These are phyloP conservation scores for Pseudogymnoascus sp. DNA, from an alignment of 2,329 filamentous ascomycete species.

Conservation along the genomic window DNA sequence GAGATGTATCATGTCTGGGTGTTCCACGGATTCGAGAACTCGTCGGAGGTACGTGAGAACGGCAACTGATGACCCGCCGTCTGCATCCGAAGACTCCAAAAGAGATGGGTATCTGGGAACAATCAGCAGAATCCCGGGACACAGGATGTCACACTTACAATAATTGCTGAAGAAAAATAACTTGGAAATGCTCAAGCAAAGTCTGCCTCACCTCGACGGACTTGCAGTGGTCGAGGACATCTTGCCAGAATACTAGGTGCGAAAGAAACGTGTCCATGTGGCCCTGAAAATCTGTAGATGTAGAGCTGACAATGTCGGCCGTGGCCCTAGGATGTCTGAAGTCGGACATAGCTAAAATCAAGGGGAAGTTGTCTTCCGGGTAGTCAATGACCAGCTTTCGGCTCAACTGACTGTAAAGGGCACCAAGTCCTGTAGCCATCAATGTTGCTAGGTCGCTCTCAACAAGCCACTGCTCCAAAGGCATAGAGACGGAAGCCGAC, in stretches of 20 bases:
- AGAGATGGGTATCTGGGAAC: constrained; percentile 75
- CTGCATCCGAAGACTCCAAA: constrained; percentile 91
- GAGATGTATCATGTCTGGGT: constrained; percentile 88
- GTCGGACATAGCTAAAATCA: constrained; percentile 82
- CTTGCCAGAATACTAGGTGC: constrained; percentile 95
- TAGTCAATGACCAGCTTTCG: constrained; percentile 77
- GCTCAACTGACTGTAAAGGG: constrained; percentile 56
- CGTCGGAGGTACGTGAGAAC: constrained; percentile 88
- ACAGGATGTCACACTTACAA: constrained; percentile 48
- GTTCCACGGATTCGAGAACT: constrained; percentile 83
- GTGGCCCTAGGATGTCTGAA: constrained; percentile 65
- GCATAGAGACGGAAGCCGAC: constrained; percentile 72
- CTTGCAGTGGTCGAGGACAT: constrained; percentile 90
- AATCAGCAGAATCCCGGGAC: constrained; percentile 13
- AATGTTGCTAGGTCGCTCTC: constrained; percentile 92
- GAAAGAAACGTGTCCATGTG: constrained; percentile 91
- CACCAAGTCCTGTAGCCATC: constrained; percentile 93
- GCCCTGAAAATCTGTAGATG: constrained; percentile 67
- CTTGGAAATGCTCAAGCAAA: constrained; percentile 90
- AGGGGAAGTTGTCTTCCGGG: constrained; percentile 64
- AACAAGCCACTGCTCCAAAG: constrained; percentile 90
- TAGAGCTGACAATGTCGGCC: constrained; percentile 64
- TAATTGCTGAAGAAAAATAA: constrained; percentile 90
- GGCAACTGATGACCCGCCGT: constrained; percentile 92
- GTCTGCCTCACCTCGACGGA: constrained; percentile 89